These are phyloP conservation scores for Maudiozyma humilis DNA, from an alignment of 1,139 yeast species.

Conservation along the genomic window DNA sequence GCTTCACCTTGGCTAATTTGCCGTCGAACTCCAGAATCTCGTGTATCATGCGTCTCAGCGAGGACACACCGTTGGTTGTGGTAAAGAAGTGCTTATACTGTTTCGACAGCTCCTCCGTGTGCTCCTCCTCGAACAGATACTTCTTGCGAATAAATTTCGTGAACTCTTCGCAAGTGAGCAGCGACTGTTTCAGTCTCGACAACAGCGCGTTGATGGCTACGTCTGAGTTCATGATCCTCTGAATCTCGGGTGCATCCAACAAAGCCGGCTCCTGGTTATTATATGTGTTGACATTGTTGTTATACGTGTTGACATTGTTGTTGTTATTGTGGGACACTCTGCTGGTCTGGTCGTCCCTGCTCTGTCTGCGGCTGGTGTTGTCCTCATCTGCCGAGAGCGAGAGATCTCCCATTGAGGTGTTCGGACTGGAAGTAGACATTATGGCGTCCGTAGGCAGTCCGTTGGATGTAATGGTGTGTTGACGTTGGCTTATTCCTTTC, in stretches of 20 bases:
- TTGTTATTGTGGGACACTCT: background rate
- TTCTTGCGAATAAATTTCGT: constrained; percentile 70
- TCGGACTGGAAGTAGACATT: constrained; percentile 1
- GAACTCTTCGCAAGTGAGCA: constrained; percentile 78
- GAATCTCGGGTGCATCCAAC: constrained; percentile 41
- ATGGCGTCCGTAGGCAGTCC: background rate
- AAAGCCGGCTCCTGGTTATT: constrained; percentile 18
- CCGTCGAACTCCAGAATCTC: constrained; percentile 72
- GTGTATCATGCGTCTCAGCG: constrained; percentile 60
- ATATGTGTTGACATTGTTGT: background rate
- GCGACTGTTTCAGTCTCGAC: constrained; percentile 66
- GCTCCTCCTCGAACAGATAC: constrained; percentile 72
- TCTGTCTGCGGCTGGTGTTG: background rate
- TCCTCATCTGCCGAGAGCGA: constrained; percentile 2
- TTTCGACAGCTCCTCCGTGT: constrained; percentile 64
- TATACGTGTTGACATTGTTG: too few relatives aligned
- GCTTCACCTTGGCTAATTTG: constrained; percentile 60
- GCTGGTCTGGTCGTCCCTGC: constrained; percentile 1
- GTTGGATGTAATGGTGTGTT: background rate
- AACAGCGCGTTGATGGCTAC: constrained; percentile 59
- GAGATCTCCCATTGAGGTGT: constrained; percentile 1
- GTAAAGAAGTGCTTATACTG: constrained; percentile 39
- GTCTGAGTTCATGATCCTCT: constrained; percentile 48
- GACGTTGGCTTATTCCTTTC: background rate
- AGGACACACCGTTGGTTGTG: constrained; percentile 41